These are phyloP conservation scores for Mentha longifolia DNA, from an alignment of 257 asterid species.

Conservation along the genomic window DNA sequence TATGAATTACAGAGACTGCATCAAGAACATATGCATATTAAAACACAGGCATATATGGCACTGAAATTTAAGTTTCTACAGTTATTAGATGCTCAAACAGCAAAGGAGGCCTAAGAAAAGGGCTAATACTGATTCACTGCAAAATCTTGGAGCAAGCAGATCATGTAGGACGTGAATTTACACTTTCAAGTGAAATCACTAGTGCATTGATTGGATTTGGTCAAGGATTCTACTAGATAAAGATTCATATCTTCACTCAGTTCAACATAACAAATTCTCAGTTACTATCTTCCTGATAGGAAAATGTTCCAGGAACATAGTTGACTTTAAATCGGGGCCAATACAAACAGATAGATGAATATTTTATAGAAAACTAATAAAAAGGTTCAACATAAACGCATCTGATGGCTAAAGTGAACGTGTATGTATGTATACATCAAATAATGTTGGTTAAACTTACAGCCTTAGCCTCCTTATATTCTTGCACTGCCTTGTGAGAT, in stretches of 20 bases:
- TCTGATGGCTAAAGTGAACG: constrained; percentile 16
- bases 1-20: background rate
- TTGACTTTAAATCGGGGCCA: background rate
- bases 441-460: constrained; percentile 28
- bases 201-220: background rate
- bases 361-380: background rate
- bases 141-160: background rate
- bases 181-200: background rate
- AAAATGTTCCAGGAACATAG: constrained; percentile 9
- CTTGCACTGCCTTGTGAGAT: constrained; percentile 82
- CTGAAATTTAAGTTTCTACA: background rate
- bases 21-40: background rate
- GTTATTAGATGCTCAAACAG: background rate
- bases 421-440: background rate
- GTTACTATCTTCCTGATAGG: background rate
- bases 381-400: constrained; percentile 6
- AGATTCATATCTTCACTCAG: background rate
- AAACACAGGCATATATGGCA: background rate
- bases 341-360: background rate
- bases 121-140: background rate
- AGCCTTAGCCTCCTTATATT: constrained; percentile 87
- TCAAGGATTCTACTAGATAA: constrained; percentile 6
- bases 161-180: background rate
- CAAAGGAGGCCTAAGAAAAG: background rate
- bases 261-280: constrained; percentile 2